Conservation (phyloP, 1,139 yeast genomes). For the Sugiyamaella grinbergsii region DNA sequence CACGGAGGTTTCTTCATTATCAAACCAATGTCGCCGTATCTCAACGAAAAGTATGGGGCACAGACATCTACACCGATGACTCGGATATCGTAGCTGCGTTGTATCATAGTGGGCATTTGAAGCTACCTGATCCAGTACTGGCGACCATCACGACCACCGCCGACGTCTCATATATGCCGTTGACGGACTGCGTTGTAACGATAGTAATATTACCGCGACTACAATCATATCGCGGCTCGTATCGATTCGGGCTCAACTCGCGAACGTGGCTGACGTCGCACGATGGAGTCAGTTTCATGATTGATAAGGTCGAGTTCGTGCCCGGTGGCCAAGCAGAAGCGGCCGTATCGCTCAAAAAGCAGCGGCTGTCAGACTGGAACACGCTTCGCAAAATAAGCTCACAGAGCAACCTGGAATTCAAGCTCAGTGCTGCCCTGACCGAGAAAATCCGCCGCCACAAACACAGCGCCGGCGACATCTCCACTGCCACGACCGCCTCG, state of each 20-base stretch:
- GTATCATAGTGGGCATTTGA: slow-evolving; percentile 71
- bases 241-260: slow-evolving; percentile 68
- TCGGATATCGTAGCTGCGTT: slow-evolving; percentile 77
- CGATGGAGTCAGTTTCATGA: slow-evolving; percentile 67
- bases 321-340: slow-evolving; percentile 41
- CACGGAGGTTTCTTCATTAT: slow-evolving; percentile 42
- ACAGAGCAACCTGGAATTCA: slow-evolving; percentile 22
- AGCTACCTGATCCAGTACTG: slow-evolving; percentile 25
- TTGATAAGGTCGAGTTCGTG: slow-evolving; percentile 52
- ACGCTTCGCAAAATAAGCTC: slow-evolving; percentile 20
- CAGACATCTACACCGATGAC: slow-evolving; percentile 90
- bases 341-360: slow-evolving; percentile 33
- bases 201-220: slow-evolving; percentile 70
- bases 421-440: slow-evolving; percentile 12
- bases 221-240: slow-evolving; percentile 60
- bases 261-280: slow-evolving; percentile 70
- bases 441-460: slow-evolving; percentile 16
- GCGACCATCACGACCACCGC: background rate
- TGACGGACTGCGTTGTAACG: slow-evolving; percentile 67
- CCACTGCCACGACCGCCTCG: background rate
- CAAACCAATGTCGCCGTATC: slow-evolving; percentile 46
- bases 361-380: slow-evolving; percentile 38
- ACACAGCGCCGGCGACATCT: background rate
- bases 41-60: slow-evolving; percentile 82
- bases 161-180: slow-evolving; percentile 20